Percentiles rank a stretch among this genome's conserved stretches.
Evolutionary conservation across 1,139 yeast genomes (phyloP).

Genomic region (Debaryomycetaceae sp.): DNA sequence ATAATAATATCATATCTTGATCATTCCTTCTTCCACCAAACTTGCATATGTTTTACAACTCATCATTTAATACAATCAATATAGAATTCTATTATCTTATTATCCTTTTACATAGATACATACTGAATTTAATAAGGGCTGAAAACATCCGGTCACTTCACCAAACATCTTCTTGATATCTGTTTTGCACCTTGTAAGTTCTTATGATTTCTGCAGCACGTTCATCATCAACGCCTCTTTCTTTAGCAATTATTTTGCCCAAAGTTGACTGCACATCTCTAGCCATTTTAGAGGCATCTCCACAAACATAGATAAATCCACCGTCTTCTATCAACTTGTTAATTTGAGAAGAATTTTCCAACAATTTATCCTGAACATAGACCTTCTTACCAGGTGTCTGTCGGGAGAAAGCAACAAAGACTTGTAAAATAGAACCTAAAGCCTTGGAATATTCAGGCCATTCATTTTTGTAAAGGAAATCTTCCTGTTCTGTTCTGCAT

Average conservation of each 20-base stretch:
- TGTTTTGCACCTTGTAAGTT: constrained; percentile 77
- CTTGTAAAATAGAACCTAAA: constrained; percentile 64
- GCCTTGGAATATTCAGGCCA: constrained; percentile 71
- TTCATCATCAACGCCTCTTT: constrained; percentile 55
- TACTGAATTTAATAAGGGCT: background rate
- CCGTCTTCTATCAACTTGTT: constrained; percentile 64
- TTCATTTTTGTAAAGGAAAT: constrained; percentile 80
- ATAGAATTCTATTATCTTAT: background rate
- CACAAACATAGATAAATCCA: constrained; percentile 92
- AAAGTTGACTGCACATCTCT: constrained; percentile 86
- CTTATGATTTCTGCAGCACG: constrained; percentile 78
- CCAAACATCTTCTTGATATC: constrained; percentile 98
- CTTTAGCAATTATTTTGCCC: constrained; percentile 57
- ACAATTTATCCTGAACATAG: constrained; percentile 81
- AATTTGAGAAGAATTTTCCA: constrained; percentile 55
- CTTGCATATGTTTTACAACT: background rate
- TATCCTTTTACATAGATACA: background rate
- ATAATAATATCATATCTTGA: background rate
- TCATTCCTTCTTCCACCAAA: background rate
- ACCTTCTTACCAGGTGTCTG: constrained; percentile 60
- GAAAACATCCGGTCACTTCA: constrained; percentile 22
- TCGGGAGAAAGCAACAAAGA: constrained; percentile 87
- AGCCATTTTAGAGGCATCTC: constrained; percentile 96
- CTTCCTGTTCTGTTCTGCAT: constrained; percentile 71
- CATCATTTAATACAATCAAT: background rate